Evolutionary conservation across 2,329 filamentous ascomycete genomes (phyloP).

Genomic region (Conoideocrella luteorostrata): DNA sequence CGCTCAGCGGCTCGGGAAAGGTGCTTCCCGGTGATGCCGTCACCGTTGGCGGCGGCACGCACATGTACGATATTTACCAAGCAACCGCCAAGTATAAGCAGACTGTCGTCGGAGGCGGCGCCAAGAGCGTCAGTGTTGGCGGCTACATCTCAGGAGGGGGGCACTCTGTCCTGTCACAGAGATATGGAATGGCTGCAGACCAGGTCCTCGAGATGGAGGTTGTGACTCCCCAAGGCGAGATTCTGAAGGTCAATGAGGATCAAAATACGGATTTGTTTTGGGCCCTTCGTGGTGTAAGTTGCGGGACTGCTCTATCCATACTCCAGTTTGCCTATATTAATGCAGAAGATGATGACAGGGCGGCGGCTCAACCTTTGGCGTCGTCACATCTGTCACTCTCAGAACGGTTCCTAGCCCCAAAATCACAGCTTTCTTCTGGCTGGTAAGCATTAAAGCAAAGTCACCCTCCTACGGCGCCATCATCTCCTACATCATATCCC

Average conservation of each 20-base stretch:
- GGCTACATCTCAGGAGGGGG: conserved; percentile 36
- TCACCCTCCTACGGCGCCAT: conserved; percentile 23
- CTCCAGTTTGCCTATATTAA: not conserved
- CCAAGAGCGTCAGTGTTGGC: conserved; percentile 22
- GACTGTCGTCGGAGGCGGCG: conserved; percentile 25
- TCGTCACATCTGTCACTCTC: conserved; percentile 10
- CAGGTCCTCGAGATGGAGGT: conserved; percentile 36
- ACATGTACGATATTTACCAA: conserved; percentile 27
- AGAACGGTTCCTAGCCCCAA: not conserved
- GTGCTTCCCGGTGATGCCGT: conserved; percentile 23
- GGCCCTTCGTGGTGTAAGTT: conserved; percentile 28
- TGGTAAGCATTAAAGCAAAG: conserved; percentile 19
- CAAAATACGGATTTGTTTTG: conserved; percentile 29
- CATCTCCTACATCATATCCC: conserved; percentile 20
- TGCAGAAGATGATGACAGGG: not conserved
- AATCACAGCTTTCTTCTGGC: not conserved
- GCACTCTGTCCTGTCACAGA: conserved; percentile 29
- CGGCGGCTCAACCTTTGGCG: not conserved
- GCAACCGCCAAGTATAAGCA: conserved; percentile 22
- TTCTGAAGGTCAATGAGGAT: conserved; percentile 27
- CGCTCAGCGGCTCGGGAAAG: conserved; percentile 16
- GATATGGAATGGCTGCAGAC: conserved; percentile 37
- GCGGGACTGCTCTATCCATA: not conserved
- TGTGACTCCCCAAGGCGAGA: conserved; percentile 28
- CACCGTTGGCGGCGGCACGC: conserved; percentile 27